Percentiles rank a stretch among this genome's conserved stretches.
Conservation (phyloP, 441 rosid genomes). For the Cnidoscolus chayamansa region DNA sequence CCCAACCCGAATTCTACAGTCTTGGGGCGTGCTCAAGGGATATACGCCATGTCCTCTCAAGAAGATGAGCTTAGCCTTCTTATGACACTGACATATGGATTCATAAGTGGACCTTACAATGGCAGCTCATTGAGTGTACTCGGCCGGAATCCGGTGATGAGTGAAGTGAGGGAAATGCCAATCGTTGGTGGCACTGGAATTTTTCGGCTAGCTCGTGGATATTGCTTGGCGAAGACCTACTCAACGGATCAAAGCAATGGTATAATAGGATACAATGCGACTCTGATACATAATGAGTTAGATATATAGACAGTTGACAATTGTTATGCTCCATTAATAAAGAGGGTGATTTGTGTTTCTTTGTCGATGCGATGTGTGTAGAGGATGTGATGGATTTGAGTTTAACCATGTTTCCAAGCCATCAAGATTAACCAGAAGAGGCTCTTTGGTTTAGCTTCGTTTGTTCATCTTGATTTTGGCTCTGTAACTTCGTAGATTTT, state of each 20-base stretch:
- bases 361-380: no score
- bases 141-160: constrained; percentile 45
- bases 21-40: constrained; percentile 55
- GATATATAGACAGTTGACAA: no score
- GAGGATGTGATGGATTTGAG: no score
- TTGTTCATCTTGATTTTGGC: no score
- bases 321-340: no score
- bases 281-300: constrained; percentile 26
- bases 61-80: constrained; percentile 37
- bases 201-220: constrained; percentile 50
- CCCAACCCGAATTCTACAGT: constrained; percentile 44
- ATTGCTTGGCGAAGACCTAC: constrained; percentile 41
- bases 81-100: constrained; percentile 41
- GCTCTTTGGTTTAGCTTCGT: no score
- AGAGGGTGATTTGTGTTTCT: no score
- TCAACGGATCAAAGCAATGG: constrained; percentile 34
- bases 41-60: constrained; percentile 43
- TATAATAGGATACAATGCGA: constrained; percentile 38
- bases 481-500: no score
- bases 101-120: constrained; percentile 45
- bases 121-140: constrained; percentile 52
- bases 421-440: no score
- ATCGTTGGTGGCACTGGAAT: constrained; percentile 52
- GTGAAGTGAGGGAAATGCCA: constrained; percentile 50
- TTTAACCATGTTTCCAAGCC: no score